Evolutionary conservation across 2,329 filamentous ascomycete species (phyloP), one percentile per base, ranked within the genome.

Genomic region (Dothistroma septosporum): DNA sequence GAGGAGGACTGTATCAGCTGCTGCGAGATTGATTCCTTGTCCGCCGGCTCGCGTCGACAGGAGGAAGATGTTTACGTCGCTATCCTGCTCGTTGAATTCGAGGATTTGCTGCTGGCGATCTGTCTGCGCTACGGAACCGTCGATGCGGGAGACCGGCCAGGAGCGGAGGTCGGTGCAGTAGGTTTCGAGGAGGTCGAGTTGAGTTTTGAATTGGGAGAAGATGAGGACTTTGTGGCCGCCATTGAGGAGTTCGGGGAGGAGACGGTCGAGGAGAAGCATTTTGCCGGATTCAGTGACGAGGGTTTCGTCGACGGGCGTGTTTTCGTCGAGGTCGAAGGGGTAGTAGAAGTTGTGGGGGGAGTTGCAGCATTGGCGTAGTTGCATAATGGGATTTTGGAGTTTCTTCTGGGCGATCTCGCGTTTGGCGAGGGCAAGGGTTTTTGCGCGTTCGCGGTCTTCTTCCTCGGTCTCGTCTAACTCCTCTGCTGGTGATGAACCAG

Each of bases 331-430:
- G 84, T 78, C 76, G 65, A 93, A 97, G 0, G 94, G 93, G 72
- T 92, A 95, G 76, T 96, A 97, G 74, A 99, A 97, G 72, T 97
- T 96, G 76, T 97, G 92, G 0, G 94, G 94, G 0, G 87, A 91
- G 74, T 99, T 96, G 76, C 94, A 97, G 11, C 91, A 91, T 0
- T 97, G 83, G 0, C 94, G 89, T 3, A 96, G 85, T 73, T 99
- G 94, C 81, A 96, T 91, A 21, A 97, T 78, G 0, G 92, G 90
- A 67, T 99, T 99, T 52, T 94, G 92, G 1, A 97, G 82, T 71
- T 96, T 97, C 78, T 97, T 97, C 48, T 85, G 85, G 3, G 87
- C 81, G n/a, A 97, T 90, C 73, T 97, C 91, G 58, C 90, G 88
- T 73, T 93, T 95, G 0, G 92, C 92, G 60, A 91, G 78, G 9